Evolutionary conservation across 1,284 basidiomycete species (phyloP), one percentile per base, ranked within the genome.

Genomic region (Phlebopus sp.): DNA sequence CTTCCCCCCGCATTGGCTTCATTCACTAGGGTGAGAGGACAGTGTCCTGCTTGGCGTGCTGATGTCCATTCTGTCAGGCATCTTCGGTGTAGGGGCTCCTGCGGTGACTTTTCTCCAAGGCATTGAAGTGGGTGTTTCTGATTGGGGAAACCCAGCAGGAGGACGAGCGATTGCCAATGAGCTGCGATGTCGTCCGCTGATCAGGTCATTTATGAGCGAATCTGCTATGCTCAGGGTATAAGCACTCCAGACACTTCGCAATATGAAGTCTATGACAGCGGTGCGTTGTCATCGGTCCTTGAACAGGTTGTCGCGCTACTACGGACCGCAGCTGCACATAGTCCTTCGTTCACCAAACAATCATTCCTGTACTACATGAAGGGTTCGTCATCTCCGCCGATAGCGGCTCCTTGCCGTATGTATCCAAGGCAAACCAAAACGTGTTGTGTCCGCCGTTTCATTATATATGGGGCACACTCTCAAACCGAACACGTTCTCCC

Each of bases 121-220:
- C 50, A 56, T 82, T 36, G 83, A 85, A 53, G 65, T 85, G 13
- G 83, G 85, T 34, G 70, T 85, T 18, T 77, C 77, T 13, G 75
- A 78, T 39, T 86, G 83, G 83, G 72, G 74, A 5, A 23, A 23
- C 37, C 69, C 71, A 2, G 64, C 72, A 10, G 82, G 81, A 1
- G 63, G 82, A 40, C 75, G 79, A 11, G 78, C 80, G 2, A 64
- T 85, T 7, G 74, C 75, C 4, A 73, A 71, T 46, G 83, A 85
- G 61, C 60, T 85, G 40, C 73, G 76, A n/a, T n/a, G 25, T 60
- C 78, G 74, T 52, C 74, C 77, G 3, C 70, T 71, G 2, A 64
- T 84, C 19, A 55, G 55, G 9, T 70, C 84, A 18, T 84, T 82
- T 55, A 79, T 84, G 37, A 70, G 75, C 46, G 76, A 84, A 19